Evolutionary conservation across 2,329 filamentous ascomycete genomes (phyloP).

Genomic region (Fusarium veterinarium): DNA sequence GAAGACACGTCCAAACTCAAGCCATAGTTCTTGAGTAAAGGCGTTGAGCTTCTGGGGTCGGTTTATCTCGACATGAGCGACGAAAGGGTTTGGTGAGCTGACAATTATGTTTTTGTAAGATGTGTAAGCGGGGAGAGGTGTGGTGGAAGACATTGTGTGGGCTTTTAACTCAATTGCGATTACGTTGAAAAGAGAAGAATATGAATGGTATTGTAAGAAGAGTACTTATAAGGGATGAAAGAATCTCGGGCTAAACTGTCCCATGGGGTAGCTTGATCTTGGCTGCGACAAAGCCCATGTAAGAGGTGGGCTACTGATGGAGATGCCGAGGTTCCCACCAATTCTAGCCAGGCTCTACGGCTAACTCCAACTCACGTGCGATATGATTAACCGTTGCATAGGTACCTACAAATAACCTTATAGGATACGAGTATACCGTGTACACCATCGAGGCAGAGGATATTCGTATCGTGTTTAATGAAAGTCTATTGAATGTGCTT

Average conservation of each 20-base stretch:
- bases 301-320: constrained; percentile 19
- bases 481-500: constrained; percentile 42
- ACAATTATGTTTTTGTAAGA: constrained; percentile 77
- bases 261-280: constrained; percentile 6
- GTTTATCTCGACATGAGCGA: constrained; percentile 94
- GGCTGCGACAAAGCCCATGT: constrained; percentile 13
- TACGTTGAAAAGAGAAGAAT: background rate
- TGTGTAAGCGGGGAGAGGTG: constrained; percentile 53
- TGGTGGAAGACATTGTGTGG: constrained; percentile 38
- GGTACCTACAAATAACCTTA: background rate
- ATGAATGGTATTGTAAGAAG: background rate
- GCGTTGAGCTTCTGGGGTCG: constrained; percentile 88
- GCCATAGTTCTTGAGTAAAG: constrained; percentile 87
- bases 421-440: background rate
- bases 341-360: constrained; percentile 18
- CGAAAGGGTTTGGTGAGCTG: constrained; percentile 75
- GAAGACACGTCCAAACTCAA: constrained; percentile 81
- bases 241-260: background rate
- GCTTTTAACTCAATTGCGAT: background rate
- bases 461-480: constrained; percentile 14
- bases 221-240: background rate
- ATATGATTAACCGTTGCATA: background rate
- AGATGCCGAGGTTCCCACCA: constrained; percentile 43
- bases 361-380: constrained; percentile 17
- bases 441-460: background rate